Base-by-base conservation (phyloP, 148 eudicot genomes). In the Silene conica region DNA sequence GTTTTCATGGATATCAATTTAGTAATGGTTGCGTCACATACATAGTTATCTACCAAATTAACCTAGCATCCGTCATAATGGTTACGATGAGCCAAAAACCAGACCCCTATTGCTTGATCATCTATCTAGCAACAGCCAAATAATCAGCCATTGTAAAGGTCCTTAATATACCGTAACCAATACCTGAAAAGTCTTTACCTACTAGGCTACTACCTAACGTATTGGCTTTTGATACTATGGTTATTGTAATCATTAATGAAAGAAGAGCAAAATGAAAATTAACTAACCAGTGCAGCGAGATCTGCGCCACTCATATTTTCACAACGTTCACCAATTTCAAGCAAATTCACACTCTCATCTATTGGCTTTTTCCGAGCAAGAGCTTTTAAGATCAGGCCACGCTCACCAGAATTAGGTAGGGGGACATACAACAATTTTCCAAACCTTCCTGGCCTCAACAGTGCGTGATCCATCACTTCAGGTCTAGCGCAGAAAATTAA, bases 231-330 rank as follows among this genome's bases (percentile, higher is more conserved):
- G n/a, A n/a, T n/a, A n/a, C n/a, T n/a, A n/a, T n/a, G n/a, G n/a
- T n/a, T n/a, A n/a, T 14, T 10, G 14, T 50, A 15, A 9, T 50
- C 16, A 50, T 50, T 50, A 50, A 50, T 12, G 16, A 50, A 12
- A 48, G 54, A 48, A 12, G n/a, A 5, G 16, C 7, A 31, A 14
- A 70, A 18, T 5, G 68, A 76, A 70, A 6, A 61, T 8, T 54
- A 26, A 65, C 84, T 55, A 74, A 93, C 98, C 90, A 93, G 81
- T 38, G 96, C 89, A 74, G 85, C 72, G 67, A 93, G 98, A 79
- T 93, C 98, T 55, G 96, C 96, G 69, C 98, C 98, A 71, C 96
- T 93, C 45, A 93, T 72, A 79, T 85, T 84, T 61, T 84, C 83
- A 80, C 94, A 87, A 63, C 81, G 83, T 73, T 56, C 81, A 22